Evolutionary conservation across 495 filamentous ascomycete species (phyloP).

Genomic region (Podospora conica): DNA sequence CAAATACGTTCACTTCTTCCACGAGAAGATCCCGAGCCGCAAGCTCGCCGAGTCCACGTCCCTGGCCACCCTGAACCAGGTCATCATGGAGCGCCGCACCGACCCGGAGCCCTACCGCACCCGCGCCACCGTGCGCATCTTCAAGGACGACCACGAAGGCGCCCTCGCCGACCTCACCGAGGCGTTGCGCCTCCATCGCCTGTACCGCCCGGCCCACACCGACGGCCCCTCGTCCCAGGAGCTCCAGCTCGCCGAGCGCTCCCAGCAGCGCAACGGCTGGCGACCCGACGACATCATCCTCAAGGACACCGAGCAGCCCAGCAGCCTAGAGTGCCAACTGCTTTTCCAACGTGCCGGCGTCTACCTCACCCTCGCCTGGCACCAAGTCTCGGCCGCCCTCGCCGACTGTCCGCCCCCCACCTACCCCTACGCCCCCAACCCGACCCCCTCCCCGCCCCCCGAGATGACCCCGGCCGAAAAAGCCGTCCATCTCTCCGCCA

Average conservation of each 20-base stretch:
- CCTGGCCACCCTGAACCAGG: conserved; percentile 56
- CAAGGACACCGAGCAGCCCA: conserved; percentile 64
- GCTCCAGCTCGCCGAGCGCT: conserved; percentile 28
- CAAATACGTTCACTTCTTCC: conserved; percentile 81
- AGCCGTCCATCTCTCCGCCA: conserved; percentile 39
- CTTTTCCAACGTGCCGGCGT: conserved; percentile 72
- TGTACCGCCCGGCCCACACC: conserved; percentile 40
- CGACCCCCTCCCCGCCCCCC: conserved; percentile 17
- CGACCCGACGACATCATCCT: conserved; percentile 50
- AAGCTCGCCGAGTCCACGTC: conserved; percentile 69
- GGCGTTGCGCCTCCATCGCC: conserved; percentile 54
- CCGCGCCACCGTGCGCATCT: conserved; percentile 63
- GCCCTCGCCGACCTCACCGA: conserved; percentile 61
- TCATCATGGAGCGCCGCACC: conserved; percentile 53
- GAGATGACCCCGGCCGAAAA: conserved; percentile 26
- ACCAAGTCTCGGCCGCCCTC: conserved; percentile 39
- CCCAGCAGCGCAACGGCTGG: conserved; percentile 32
- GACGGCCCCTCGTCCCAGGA: conserved; percentile 32
- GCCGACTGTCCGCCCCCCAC: neutral
- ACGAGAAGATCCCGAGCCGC: conserved; percentile 76
- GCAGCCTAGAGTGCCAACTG: conserved; percentile 64
- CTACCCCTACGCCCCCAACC: conserved; percentile 6
- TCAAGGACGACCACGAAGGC: conserved; percentile 66
- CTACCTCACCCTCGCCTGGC: conserved; percentile 63
- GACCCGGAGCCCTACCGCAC: conserved; percentile 64